Evolutionary conservation across 1,139 yeast species (phyloP), one percentile per base, ranked within the genome.

Genomic region (Geotrichum bryndzae): DNA sequence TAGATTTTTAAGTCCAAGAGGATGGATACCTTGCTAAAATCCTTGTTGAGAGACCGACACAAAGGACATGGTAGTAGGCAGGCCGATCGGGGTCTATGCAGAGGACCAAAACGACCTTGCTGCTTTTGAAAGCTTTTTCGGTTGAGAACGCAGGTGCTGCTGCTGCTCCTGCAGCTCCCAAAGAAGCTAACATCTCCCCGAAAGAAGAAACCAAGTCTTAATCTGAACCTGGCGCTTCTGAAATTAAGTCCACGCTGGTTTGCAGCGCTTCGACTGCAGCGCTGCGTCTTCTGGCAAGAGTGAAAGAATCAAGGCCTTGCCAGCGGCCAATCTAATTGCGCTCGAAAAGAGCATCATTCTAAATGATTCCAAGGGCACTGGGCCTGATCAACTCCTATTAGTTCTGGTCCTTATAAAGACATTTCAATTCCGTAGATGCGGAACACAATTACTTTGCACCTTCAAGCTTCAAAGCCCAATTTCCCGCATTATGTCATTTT

Each of bases 1-100:
- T 94, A 97, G 99, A 95, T 79, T 94, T 91, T 72, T 99, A 94
- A 79, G 94, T 94, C 82, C 98, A 92, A 80, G 99, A 95, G 71
- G 99, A 95, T 64, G 99, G 99, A 64, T 91, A 75, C 80, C 81
- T 94, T 73, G 98, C 99, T 68, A 90, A 94, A 82, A 86, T 91
- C 69, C 81, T 95, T 69, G 82, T 91, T 66, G 91, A 84, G 48
- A 92, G 48, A 92, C 86, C 67, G 97, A 98, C 61, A 77, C 96
- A 64, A 86, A 90, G 77, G 97, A 94, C 71, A 80, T 95, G 62
- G 91, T 96, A 57, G 96, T 94, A 60, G 96, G 96, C 70, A 85
- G 86, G 78, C 98, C 99, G 72, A 89, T 95, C 76, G 99, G 97
- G 66, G 97, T 94, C 56, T 92, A 88, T 73, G 99, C 94, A 61